Evolutionary conservation across 2,329 filamentous ascomycete genomes (phyloP).

Genomic region (Diaporthe sp.): DNA sequence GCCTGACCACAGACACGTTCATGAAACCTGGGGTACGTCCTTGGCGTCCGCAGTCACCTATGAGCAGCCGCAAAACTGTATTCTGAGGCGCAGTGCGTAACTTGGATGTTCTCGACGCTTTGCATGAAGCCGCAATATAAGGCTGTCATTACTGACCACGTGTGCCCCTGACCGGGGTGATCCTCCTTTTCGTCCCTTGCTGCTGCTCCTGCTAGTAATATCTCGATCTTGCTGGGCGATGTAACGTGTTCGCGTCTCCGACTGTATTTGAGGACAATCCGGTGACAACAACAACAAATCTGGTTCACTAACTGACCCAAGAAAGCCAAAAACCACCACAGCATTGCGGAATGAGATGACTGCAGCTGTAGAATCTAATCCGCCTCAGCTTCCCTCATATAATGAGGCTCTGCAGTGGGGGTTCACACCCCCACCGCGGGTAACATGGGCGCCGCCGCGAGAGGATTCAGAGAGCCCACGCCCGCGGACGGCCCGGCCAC

Average conservation of each 20-base stretch:
- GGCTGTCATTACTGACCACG: constrained; percentile 20
- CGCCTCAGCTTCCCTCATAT: constrained; percentile 30
- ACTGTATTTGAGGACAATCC: constrained; percentile 10
- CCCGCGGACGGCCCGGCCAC: not conserved
- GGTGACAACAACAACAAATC: constrained; percentile 1
- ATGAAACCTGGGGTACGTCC: constrained; percentile 25
- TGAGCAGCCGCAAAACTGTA: constrained; percentile 30
- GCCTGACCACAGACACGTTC: constrained; percentile 29
- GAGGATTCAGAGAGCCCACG: constrained; percentile 3
- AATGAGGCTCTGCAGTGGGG: constrained; percentile 36
- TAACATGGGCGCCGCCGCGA: constrained; percentile 35
- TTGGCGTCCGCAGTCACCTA: constrained; percentile 23
- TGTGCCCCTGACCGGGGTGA: constrained; percentile 32
- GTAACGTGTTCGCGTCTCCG: constrained; percentile 25
- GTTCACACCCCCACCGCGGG: constrained; percentile 31
- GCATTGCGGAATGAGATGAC: constrained; percentile 18
- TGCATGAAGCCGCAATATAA: constrained; percentile 34
- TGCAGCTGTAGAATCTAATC: constrained; percentile 18
- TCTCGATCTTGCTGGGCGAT: constrained; percentile 23
- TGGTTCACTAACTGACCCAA: constrained; percentile 11
- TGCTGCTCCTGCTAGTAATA: not conserved
- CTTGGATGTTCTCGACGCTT: not conserved
- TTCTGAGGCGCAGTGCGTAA: constrained; percentile 28
- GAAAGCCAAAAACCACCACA: constrained; percentile 4
- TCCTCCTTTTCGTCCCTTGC: constrained; percentile 10